Evolutionary conservation across 1,284 basidiomycete species (phyloP).

Genomic region (Anthracocystis walkeri): DNA sequence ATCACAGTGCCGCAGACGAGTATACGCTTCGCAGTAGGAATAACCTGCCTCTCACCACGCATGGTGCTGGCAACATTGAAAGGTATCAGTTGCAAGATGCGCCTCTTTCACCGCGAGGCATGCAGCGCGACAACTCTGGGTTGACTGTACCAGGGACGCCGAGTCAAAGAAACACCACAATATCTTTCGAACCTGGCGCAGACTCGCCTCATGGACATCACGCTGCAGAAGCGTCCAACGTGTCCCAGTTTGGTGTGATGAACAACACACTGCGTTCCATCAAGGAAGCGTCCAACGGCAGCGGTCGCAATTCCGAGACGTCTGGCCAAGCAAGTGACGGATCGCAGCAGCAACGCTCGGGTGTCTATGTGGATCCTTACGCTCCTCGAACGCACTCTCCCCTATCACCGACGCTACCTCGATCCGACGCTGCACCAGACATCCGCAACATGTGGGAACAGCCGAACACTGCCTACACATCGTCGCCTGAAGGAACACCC

Average conservation of each 20-base stretch:
- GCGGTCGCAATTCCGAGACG: conserved; percentile 22
- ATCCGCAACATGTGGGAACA: conserved; percentile 40
- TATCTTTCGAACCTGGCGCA: conserved; percentile 49
- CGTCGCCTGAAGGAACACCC: conserved; percentile 27
- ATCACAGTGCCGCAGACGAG: conserved; percentile 56
- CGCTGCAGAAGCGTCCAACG: conserved; percentile 13
- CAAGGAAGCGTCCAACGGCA: conserved; percentile 37
- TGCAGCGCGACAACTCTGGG: conserved; percentile 10
- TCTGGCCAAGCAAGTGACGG: conserved; percentile 5
- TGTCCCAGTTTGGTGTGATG: conserved; percentile 26
- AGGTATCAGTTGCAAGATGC: conserved; percentile 65
- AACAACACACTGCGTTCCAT: conserved; percentile 27
- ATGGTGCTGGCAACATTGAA: conserved; percentile 38
- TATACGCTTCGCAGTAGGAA: conserved; percentile 41
- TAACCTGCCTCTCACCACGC: conserved; percentile 48
- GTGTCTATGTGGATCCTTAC: conserved; percentile 41
- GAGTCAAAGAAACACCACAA: conserved; percentile 30
- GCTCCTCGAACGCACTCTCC: conserved; percentile 32
- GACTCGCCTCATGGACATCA: conserved; percentile 57
- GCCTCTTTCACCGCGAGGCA: conserved; percentile 46
- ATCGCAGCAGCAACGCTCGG: conserved; percentile 16
- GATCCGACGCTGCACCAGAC: conserved; percentile 20
- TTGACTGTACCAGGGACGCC: conserved; percentile 20
- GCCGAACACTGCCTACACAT: conserved; percentile 24
- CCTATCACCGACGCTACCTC: conserved; percentile 32